These are phyloP conservation scores for Phytopythium mirpurense DNA, from an alignment of 352 stramenopile species.

Conservation along the genomic window DNA sequence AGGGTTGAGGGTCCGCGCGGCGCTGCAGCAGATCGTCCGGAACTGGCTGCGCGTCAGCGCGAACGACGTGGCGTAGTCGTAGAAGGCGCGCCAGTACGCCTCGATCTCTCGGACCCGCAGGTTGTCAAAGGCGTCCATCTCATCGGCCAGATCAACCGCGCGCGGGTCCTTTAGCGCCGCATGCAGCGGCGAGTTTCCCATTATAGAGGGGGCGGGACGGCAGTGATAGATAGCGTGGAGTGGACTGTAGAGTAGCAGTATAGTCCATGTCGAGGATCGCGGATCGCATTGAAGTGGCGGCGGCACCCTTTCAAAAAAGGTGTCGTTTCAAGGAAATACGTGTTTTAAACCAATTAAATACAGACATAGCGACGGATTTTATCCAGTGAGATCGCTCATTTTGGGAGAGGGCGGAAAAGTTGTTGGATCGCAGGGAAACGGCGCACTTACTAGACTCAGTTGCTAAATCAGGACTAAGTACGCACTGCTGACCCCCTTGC, in stretches of 20 bases:
- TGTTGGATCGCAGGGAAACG: constrained; percentile 10
- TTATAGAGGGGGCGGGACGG: constrained; percentile 5
- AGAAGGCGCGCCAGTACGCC: constrained; percentile 80
- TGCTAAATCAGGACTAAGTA: background rate
- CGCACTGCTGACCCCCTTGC: background rate
- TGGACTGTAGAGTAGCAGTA: background rate
- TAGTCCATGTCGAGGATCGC: background rate
- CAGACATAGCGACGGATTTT: background rate
- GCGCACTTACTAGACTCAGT: background rate
- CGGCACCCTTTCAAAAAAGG: constrained; percentile 1
- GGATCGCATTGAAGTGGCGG: constrained; percentile 1
- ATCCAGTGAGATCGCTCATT: background rate
- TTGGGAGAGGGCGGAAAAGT: constrained; percentile 1
- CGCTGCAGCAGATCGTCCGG: constrained; percentile 53
- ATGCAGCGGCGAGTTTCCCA: constrained; percentile 62
- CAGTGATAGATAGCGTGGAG: background rate
- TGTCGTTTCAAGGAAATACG: background rate
- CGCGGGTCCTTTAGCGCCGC: constrained; percentile 38
- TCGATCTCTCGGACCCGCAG: constrained; percentile 68
- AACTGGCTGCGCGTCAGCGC: constrained; percentile 57
- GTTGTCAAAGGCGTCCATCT: constrained; percentile 70
- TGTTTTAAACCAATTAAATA: constrained; percentile 19
- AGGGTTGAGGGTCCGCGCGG: constrained; percentile 28
- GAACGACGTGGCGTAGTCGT: constrained; percentile 69
- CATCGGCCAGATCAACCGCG: constrained; percentile 42